These are phyloP conservation scores for Penicillium corylophilum DNA, from an alignment of 2,329 filamentous ascomycete genomes.

Conservation along the genomic window DNA sequence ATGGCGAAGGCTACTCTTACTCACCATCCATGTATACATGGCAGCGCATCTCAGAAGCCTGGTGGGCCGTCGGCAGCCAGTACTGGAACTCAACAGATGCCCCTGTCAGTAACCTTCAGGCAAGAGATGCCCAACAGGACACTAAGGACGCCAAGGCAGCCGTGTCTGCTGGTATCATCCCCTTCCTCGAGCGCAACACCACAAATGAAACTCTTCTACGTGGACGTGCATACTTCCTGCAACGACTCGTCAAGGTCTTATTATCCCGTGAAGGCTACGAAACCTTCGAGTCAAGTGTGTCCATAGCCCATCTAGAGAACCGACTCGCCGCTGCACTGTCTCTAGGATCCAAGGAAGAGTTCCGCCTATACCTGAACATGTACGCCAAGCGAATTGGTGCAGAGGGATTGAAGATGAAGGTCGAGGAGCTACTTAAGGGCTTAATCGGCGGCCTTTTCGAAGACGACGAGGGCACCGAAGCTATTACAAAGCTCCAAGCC, in stretches of 20 bases:
- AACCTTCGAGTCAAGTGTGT: conserved; percentile 84
- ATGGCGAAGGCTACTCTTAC: conserved; percentile 93
- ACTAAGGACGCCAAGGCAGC: conserved; percentile 50
- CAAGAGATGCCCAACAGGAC: conserved; percentile 64
- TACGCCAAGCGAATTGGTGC: conserved; percentile 94
- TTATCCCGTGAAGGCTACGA: conserved; percentile 89
- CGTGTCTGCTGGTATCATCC: conserved; percentile 87
- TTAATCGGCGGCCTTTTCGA: conserved; percentile 70
- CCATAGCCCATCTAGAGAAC: conserved; percentile 93
- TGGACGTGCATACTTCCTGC: conserved; percentile 85
- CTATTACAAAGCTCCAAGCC: conserved; percentile 23
- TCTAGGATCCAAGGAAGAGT: conserved; percentile 84
- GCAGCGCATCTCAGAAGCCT: conserved; percentile 93
- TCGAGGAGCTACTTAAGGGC: conserved; percentile 84
- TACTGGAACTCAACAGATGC: conserved; percentile 99
- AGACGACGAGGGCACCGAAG: conserved; percentile 54
- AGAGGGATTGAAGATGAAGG: conserved; percentile 81
- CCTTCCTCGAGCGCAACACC: conserved; percentile 88
- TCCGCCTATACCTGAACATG: conserved; percentile 93
- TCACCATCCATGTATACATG: conserved; percentile 81
- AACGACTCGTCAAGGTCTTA: conserved; percentile 85
- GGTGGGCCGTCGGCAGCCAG: conserved; percentile 97
- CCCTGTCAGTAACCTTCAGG: conserved; percentile 75
- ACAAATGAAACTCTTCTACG: conserved; percentile 90
- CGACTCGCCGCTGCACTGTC: conserved; percentile 85